Conservation (phyloP, 306 rosid species). For the Trifolium repens region DNA sequence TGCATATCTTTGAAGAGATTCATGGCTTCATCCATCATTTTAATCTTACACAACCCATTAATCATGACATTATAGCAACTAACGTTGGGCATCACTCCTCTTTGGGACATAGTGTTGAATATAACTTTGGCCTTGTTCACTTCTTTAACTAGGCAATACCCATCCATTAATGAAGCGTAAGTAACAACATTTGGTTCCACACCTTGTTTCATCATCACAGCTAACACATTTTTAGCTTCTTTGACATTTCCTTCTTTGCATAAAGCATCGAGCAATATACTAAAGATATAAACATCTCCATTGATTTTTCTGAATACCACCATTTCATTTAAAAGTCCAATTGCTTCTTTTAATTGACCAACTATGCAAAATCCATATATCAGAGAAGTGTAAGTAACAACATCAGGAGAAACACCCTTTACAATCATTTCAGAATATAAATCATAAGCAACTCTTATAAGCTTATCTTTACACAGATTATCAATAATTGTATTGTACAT, state of each 20-base stretch:
- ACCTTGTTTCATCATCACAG: constrained; percentile 1
- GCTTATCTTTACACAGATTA: background rate
- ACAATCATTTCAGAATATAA: background rate
- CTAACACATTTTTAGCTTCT: constrained; percentile 2
- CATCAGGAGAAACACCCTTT: background rate
- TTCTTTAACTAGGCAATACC: constrained; percentile 19
- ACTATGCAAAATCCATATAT: background rate
- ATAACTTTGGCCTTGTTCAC: background rate
- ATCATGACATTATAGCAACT: too few relatives aligned
- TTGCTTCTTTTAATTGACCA: background rate
- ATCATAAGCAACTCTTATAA: background rate
- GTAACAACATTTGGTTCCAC: constrained; percentile 17
- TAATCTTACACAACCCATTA: too few relatives aligned
- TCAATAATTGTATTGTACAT: background rate
- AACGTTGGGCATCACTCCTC: too few relatives aligned
- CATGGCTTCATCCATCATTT: too few relatives aligned
- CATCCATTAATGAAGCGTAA: constrained; percentile 34
- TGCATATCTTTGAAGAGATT: too few relatives aligned
- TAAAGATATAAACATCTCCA: too few relatives aligned
- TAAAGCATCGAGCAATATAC: background rate
- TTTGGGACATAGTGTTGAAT: too few relatives aligned
- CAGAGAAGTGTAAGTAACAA: background rate
- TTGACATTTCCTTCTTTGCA: constrained; percentile 27
- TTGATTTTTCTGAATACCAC: too few relatives aligned
- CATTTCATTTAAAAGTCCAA: too few relatives aligned